Conservation (phyloP, 306 rosid genomes). For the Begonia peltatifolia region DNA sequence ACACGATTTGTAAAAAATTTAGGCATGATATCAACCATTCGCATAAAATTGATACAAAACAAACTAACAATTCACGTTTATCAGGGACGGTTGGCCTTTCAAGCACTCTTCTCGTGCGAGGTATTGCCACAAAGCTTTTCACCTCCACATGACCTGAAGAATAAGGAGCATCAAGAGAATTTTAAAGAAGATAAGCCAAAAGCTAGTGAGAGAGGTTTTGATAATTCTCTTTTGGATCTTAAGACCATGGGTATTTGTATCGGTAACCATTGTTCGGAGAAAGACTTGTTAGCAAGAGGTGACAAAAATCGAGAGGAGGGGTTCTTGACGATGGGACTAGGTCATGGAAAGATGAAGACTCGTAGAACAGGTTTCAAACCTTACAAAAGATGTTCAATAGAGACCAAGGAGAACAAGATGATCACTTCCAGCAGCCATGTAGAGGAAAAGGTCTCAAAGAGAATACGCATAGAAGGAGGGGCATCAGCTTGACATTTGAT, state of each 20-base stretch:
- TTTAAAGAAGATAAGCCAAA: conserved; percentile 3
- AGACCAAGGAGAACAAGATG: conserved; percentile 26
- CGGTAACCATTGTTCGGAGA: conserved; percentile 20
- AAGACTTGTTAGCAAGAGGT: conserved; percentile 15
- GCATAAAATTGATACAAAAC: too few relatives aligned
- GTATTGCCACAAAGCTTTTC: conserved; percentile 92
- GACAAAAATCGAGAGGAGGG: conserved; percentile 24
- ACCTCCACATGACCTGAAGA: conserved; percentile 38
- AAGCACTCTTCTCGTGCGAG: conserved; percentile 78
- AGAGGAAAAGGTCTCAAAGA: conserved; percentile 61
- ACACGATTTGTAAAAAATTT: too few relatives aligned
- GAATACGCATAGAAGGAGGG: conserved; percentile 67
- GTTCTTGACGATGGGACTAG: conserved; percentile 55
- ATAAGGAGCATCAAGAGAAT: conserved; percentile 21
- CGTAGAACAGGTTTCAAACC: conserved; percentile 87
- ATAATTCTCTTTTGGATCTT: conserved; percentile 20
- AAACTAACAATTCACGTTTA: background rate
- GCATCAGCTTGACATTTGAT: conserved; percentile 38
- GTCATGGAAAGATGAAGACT: conserved; percentile 52
- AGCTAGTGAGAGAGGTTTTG: conserved; percentile 12
- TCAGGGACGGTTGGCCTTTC: conserved; percentile 90
- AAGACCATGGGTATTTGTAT: conserved; percentile 14
- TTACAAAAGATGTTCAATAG: conserved; percentile 72
- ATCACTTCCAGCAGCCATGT: conserved; percentile 35
- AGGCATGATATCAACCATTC: too few relatives aligned